Base-by-base conservation (phyloP, 2,329 filamentous ascomycete species). In the Fusarium sp. region DNA sequence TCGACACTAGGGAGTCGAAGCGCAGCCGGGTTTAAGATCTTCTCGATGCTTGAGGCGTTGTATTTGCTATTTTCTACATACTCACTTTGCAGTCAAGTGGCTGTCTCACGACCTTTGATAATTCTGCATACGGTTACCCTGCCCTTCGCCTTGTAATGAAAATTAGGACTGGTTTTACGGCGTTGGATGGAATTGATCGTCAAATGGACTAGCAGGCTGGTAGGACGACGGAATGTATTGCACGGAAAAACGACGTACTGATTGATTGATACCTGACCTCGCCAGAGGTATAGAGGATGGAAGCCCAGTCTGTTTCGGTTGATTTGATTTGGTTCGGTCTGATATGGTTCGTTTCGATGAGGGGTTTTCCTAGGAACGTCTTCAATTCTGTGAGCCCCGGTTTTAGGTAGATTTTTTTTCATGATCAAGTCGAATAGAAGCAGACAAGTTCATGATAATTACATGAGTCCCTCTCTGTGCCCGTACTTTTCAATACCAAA, bases 11-110 rank as follows among this genome's bases (percentile, higher is more conserved):
- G 28, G 67, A 72, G 28, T 59, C 79, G 24, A 82, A 82, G 74
- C 79, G 81, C 56, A 74, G 74, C 43, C 80, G 81, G 24, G 75
- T 75, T 44, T 82, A 67, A 72, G 43, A n/a, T 20, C 39, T 45
- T 55, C 26, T 34, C 50, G 31, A 26, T 48, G 45, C 8, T 34
- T 33, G 42, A 13, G 34, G 46, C 42, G 42, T 44, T 60, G 36
- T 31, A 49, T 54, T 66, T 65, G 34, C 45, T 63, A 57, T 50
- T 20, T 57, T 61, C 34, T 31, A 50, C 34, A 40, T 31, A 61
- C 26, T 58, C 31, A 17, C 31, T 36, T 26, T 58, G 43, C 48
- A 42, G 63, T 63, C 63, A 44, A 68, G 48, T 54, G 66, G 43
- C 50, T 67, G 18, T 51, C 40, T 46, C 34, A 50, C 39, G 28